Conservation (phyloP, 257 asterid genomes). For the Solanum tarapatanum region DNA sequence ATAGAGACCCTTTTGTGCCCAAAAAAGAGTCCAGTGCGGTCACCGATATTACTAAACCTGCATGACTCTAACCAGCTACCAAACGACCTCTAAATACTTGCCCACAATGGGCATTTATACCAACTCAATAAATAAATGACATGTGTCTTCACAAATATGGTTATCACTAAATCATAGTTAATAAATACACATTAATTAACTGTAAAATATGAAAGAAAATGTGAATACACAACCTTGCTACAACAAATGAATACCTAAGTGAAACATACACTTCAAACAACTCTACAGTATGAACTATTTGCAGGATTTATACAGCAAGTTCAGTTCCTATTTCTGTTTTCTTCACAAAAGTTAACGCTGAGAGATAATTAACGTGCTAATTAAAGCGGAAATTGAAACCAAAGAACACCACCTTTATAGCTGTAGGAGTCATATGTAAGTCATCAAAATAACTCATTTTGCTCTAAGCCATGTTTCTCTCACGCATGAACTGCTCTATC, state of each 20-base stretch:
- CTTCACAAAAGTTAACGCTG: not conserved
- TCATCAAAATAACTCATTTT: not conserved
- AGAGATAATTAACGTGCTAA: not conserved
- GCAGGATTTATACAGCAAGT: not conserved
- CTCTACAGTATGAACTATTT: not conserved
- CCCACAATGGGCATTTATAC: too few species aligned
- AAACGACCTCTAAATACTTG: not conserved
- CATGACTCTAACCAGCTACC: too few species aligned
- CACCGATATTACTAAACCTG: too few species aligned
- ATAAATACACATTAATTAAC: not conserved
- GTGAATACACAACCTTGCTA: not conserved
- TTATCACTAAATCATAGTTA: not conserved
- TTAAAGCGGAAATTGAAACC: not conserved
- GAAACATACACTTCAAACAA: not conserved
- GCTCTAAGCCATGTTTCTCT: not conserved
- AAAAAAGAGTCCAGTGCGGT: too few species aligned
- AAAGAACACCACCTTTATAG: not conserved
- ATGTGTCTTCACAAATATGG: not conserved
- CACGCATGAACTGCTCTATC: conserved; percentile 4
- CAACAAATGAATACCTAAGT: not conserved
- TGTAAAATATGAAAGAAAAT: not conserved
- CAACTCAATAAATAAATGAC: not conserved
- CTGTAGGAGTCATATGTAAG: not conserved
- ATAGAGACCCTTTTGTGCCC: too few species aligned
- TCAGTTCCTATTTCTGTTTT: not conserved